Conservation (phyloP, 2,329 filamentous ascomycete genomes). For the Lasiodiplodia sp. region DNA sequence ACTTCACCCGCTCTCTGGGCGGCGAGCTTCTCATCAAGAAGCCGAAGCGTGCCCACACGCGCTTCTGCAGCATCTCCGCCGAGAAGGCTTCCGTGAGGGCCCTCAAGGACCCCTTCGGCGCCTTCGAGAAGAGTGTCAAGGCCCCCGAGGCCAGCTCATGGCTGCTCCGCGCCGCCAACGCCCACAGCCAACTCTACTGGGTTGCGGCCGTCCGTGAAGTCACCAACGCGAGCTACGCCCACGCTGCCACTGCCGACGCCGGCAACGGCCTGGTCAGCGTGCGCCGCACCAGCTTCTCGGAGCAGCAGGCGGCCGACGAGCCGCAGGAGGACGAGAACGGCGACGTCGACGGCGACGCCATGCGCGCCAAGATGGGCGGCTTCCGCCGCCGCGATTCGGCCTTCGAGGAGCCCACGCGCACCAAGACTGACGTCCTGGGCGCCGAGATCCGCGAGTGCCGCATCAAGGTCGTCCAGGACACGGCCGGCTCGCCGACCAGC, state of each 20-base stretch:
- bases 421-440: conserved; percentile 29
- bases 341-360: conserved; percentile 20
- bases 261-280: conserved; percentile 26
- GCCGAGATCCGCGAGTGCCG: conserved; percentile 25
- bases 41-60: conserved; percentile 17
- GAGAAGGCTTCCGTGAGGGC: conserved; percentile 15
- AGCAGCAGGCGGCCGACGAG: background rate
- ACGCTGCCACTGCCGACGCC: conserved; percentile 12
- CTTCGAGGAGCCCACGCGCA: conserved; percentile 29
- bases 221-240: conserved; percentile 24
- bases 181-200: conserved; percentile 18
- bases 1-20: conserved; percentile 28
- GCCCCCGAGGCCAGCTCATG: background rate
- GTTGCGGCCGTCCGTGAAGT: conserved; percentile 24
- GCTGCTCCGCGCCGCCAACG: conserved; percentile 21
- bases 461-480: conserved; percentile 12
- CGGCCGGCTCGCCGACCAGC: background rate
- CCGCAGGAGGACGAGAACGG: conserved; percentile 16
- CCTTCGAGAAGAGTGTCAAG: conserved; percentile 15
- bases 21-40: conserved; percentile 23
- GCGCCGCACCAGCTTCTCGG: conserved; percentile 7
- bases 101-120: conserved; percentile 20
- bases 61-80: conserved; percentile 28
- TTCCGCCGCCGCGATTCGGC: conserved; percentile 17
- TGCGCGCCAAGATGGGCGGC: conserved; percentile 10